Evolutionary conservation across 2,329 filamentous ascomycete species (phyloP).

Genomic region (Cladosporium sphaerospermum): DNA sequence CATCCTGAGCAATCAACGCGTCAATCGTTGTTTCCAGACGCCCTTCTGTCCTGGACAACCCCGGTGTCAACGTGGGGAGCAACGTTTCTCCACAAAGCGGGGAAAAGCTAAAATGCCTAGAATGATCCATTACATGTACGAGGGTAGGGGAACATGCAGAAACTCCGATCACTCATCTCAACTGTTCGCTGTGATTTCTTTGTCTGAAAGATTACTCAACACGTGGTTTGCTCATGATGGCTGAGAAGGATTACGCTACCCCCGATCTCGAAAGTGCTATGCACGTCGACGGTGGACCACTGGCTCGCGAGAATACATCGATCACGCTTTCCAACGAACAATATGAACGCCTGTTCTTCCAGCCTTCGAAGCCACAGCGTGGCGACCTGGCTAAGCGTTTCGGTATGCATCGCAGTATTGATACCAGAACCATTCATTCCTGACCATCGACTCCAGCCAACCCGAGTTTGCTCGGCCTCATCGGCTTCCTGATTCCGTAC

Average conservation of each 20-base stretch:
- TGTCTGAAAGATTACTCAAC: no score
- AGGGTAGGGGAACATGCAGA: background rate
- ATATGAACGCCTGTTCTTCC: conserved; percentile 26
- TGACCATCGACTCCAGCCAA: conserved; percentile 14
- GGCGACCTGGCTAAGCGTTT: conserved; percentile 24
- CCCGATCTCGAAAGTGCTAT: conserved; percentile 3
- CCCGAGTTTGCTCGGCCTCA: conserved; percentile 24
- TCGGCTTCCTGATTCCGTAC: conserved; percentile 25
- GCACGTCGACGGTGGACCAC: conserved; percentile 11
- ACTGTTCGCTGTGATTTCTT: no score
- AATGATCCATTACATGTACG: background rate
- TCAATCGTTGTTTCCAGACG: background rate
- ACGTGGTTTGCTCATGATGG: background rate
- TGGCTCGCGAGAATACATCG: conserved; percentile 21
- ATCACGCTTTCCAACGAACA: conserved; percentile 22
- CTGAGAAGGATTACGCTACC: conserved; percentile 1
- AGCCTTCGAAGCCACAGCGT: conserved; percentile 17
- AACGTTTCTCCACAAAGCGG: conserved; percentile 3
- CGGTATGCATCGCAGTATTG: conserved; percentile 9
- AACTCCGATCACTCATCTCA: no score
- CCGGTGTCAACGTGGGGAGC: no score
- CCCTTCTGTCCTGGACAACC: no score
- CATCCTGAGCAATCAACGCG: no score
- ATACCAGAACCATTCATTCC: background rate
- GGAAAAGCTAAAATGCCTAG: background rate